Evolutionary conservation across 169 alveolate genomes (phyloP), one percentile per base, ranked within the genome.

Genomic region (Theileria orientalis): DNA sequence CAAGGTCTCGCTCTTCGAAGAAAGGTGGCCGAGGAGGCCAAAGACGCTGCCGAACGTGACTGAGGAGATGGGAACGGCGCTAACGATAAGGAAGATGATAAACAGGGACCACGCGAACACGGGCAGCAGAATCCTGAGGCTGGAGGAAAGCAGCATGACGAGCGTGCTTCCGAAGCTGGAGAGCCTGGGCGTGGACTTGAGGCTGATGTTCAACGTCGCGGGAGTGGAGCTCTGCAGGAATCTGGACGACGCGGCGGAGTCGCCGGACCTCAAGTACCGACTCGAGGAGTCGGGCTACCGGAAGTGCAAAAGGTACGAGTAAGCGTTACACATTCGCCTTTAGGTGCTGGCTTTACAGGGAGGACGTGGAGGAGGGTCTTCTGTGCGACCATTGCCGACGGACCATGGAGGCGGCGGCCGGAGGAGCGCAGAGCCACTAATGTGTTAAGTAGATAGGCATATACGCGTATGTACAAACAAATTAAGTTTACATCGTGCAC

Each of bases 261-360:
- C 32, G 19, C 37, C 37, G 21, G 13, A n/a, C 37, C 25, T 56
- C 14, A 56, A 30, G 66, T 56, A 56, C 37, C 27, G 21, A 14
- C 14, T 56, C 37, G 66, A n/a, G 44, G 44, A 56, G 11, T 56
- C 66, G 2, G 41, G 37, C 37, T 56, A 27, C 37, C 14, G 29
- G 11, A 79, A 72, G 51, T 79, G 87, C 40, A 69, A 40, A 47
- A 71, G 87, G 84, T 74, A 57, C 2, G 0, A 3, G 47, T 23
- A 25, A 21, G 13, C 2, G 21, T 27, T 33, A 21, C 56, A 62
- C 49, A 47, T 0, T 35, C 21, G 14, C 11, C 7, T 19, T 27
- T 2, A 74, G 83, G 60, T 82, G 89, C 27, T 74, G 89, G 84
- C 75, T 82, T 25, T 82, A 64, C 61, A 56, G 74, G n/a, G 82